Evolutionary conservation across 768 basidiomycete genomes (phyloP).

Genomic region (Naganishia friedmannii): DNA sequence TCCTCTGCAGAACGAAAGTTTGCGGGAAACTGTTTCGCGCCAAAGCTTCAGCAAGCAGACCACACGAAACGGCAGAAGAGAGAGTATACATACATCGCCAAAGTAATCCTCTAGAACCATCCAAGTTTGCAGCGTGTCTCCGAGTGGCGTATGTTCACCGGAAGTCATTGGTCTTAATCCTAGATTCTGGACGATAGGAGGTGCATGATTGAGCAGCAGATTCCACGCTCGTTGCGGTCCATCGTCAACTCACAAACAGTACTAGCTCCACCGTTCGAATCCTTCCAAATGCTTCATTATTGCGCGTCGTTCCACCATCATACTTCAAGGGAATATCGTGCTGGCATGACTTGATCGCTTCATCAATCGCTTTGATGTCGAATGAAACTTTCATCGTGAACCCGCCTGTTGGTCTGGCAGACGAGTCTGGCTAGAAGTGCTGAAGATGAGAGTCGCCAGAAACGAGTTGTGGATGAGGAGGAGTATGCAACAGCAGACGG

Average conservation of each 20-base stretch:
- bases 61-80: background rate
- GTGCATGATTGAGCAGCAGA: background rate
- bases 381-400: background rate
- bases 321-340: background rate
- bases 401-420: background rate
- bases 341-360: slow-evolving; percentile 2
- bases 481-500: background rate
- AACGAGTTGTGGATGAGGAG: background rate
- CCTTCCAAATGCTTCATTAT: background rate
- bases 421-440: background rate
- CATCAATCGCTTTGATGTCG: background rate
- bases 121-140: background rate
- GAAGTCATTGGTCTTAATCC: background rate
- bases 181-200: background rate
- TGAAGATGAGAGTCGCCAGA: background rate
- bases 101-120: background rate
- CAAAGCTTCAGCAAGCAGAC: background rate
- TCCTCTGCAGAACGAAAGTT: slow-evolving; percentile 1
- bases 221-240: background rate
- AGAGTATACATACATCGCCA: background rate
- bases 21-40: background rate
- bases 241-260: background rate
- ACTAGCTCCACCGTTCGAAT: background rate
- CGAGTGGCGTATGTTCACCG: background rate
- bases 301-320: too few relatives aligned